Percentiles rank a stretch among this genome's conserved stretches.
phyloP scores from a whole-genome alignment of 192 early-diverging fungal species.

The Cetraspora pellucida region DNA sequence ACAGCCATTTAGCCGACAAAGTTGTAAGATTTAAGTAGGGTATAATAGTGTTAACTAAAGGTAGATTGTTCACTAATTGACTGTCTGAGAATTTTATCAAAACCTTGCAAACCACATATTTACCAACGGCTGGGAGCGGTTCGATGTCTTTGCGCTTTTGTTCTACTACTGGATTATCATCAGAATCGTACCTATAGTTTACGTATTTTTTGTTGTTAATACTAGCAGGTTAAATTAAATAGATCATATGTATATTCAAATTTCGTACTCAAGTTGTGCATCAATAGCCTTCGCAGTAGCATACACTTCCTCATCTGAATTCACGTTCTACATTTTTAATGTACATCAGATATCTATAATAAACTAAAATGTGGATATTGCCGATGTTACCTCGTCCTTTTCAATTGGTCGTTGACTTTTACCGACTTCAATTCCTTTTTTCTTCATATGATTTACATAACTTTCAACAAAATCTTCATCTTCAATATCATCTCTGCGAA shows the following conservation, averaged over 20 bases:
- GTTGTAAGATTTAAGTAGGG: too few species aligned
- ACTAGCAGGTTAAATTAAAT: too few species aligned
- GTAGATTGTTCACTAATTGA: background rate
- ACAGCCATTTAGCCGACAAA: too few species aligned
- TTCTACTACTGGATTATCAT: slow-evolving; percentile 31
- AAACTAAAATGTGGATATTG: too few species aligned
- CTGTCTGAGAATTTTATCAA: too few species aligned
- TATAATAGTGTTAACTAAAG: too few species aligned
- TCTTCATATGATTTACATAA: slow-evolving; percentile 76
- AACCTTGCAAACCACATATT: background rate
- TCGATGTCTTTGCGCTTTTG: slow-evolving; percentile 67
- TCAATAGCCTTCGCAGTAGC: slow-evolving; percentile 74
- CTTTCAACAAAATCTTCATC: slow-evolving; percentile 78
- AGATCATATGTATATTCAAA: too few species aligned
- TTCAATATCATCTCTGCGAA: slow-evolving; percentile 66
- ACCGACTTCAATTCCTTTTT: slow-evolving; percentile 74
- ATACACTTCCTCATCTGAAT: slow-evolving; percentile 87
- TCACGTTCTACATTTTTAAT: slow-evolving; percentile 47
- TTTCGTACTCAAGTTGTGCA: slow-evolving; percentile 44
- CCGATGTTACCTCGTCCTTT: slow-evolving; percentile 47
- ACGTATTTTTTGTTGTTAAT: background rate
- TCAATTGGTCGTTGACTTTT: slow-evolving; percentile 46
- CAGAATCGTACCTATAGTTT: slow-evolving; percentile 32
- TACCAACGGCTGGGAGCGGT: slow-evolving; percentile 50
- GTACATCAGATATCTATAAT: background rate